These are phyloP conservation scores for Magnolia sinica DNA, from an alignment of 164 flowering plant genomes.

Conservation along the genomic window DNA sequence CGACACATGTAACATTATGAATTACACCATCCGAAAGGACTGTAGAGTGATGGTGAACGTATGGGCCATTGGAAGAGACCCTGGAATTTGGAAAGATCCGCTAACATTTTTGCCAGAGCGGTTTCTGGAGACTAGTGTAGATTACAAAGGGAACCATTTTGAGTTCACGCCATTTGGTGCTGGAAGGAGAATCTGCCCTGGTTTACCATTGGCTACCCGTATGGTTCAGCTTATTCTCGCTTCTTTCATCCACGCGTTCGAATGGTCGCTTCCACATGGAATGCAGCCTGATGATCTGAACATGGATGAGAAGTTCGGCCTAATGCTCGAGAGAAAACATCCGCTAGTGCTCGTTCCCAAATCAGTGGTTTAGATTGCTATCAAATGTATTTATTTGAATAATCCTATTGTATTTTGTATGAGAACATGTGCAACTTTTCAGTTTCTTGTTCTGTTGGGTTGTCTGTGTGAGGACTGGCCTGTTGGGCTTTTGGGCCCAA, in stretches of 20 bases:
- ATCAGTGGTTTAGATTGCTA: not conserved
- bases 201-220: constrained; percentile 21
- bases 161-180: constrained; percentile 29
- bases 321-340: not conserved
- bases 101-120: constrained; percentile 14
- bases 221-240: constrained; percentile 4
- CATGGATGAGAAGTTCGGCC: not conserved
- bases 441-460: too few species aligned
- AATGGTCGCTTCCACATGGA: not conserved
- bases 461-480: too few species aligned
- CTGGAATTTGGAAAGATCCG: constrained; percentile 20
- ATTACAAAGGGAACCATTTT: constrained; percentile 26
- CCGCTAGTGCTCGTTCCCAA: not conserved
- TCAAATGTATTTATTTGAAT: too few species aligned
- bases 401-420: too few species aligned
- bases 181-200: constrained; percentile 25
- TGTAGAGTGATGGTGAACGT: constrained; percentile 20
- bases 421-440: too few species aligned
- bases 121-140: constrained; percentile 12
- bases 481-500: too few species aligned
- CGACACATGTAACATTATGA: constrained; percentile 17
- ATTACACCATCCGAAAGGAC: constrained; percentile 25
- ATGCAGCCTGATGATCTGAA: not conserved
- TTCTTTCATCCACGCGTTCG: not conserved
- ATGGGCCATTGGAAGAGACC: constrained; percentile 29